Evolutionary conservation across 1,139 yeast species (phyloP).

Genomic region (Protomyces macrosporus): DNA sequence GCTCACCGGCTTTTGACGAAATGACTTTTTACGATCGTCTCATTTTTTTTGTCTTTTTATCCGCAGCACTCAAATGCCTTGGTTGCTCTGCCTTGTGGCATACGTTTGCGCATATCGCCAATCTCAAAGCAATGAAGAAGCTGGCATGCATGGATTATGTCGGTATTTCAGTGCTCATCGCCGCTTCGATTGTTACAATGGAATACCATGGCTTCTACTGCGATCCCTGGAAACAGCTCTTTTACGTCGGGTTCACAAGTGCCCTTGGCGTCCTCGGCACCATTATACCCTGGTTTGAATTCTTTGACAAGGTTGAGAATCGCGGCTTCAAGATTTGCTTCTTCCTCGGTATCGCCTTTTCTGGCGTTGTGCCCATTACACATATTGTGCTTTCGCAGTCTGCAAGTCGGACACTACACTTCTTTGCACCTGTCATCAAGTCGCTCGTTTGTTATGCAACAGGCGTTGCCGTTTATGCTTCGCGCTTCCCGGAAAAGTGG

Average conservation of each 20-base stretch:
- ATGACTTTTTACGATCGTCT: slow-evolving; percentile 47
- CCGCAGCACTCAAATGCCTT: slow-evolving; percentile 72
- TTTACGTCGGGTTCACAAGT: slow-evolving; percentile 58
- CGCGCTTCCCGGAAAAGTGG: slow-evolving; percentile 84
- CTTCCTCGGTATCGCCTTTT: slow-evolving; percentile 69
- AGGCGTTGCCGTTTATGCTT: slow-evolving; percentile 86
- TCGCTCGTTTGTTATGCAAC: slow-evolving; percentile 66
- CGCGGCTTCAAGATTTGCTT: slow-evolving; percentile 76
- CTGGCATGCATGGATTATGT: slow-evolving; percentile 94
- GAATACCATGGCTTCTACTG: slow-evolving; percentile 74
- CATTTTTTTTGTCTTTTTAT: slow-evolving; percentile 58
- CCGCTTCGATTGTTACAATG: slow-evolving; percentile 82
- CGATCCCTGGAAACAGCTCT: slow-evolving; percentile 47
- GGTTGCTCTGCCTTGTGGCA: slow-evolving; percentile 84
- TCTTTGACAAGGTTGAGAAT: slow-evolving; percentile 80
- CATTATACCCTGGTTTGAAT: slow-evolving; percentile 81
- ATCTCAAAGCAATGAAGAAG: slow-evolving; percentile 55
- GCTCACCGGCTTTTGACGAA: slow-evolving; percentile 42
- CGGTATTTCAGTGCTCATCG: slow-evolving; percentile 83
- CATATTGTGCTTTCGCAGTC: slow-evolving; percentile 59
- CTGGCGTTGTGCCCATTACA: slow-evolving; percentile 64
- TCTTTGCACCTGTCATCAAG: slow-evolving; percentile 59
- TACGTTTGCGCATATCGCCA: slow-evolving; percentile 76
- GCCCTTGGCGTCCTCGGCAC: slow-evolving; percentile 69
- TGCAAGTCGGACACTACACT: slow-evolving; percentile 46